Evolutionary conservation across 179 eudicot species (phyloP), one percentile per base, ranked within the genome.

Genomic region (Nepenthes alata): DNA sequence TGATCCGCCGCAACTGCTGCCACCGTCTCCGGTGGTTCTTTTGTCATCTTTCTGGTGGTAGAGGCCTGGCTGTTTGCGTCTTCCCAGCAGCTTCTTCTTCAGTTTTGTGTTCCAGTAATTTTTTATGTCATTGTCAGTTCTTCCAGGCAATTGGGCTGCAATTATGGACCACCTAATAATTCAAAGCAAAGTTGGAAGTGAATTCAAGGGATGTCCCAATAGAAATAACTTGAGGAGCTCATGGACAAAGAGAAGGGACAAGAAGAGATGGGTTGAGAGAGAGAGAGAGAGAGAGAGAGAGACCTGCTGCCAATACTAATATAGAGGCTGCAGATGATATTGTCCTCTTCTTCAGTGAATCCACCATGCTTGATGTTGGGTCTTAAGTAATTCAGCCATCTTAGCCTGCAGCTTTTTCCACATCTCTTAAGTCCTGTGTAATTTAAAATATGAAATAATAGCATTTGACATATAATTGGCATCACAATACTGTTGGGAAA

Each of bases 31-130:
- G 38, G 53, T 76, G 65, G 74, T 81, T 66, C 71, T 75, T 3
- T 35, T 52, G 37, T 63, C 38, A n/a, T 35, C 61, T 5, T 4
- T 41, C 45, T 4, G 45, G 45, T 41, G 45, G 41, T 74, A 64
- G 37, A 16, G 36, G 67, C 72, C 70, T 9, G 78, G 67, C 41
- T 70, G 79, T 47, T 74, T 79, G 62, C 86, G 78, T 58, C 87
- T 75, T 56, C 98, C 98, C 0, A 91, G 74, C 9, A 91, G 61
- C 63, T 91, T 91, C 74, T 81, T 74, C 77, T 78, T 75, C 11
- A 75, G 58, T 57, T 75, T 75, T 10, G 79, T 78, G 70, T 75
- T 78, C 82, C 82, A 78, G 41, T 78, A 78, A 59, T 78, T 78
- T 60, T 78, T 78, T 47, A 78, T 78, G 47, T 78, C 82, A n/a